phyloP scores from a whole-genome alignment of 2,329 filamentous ascomycete genomes.

The Ustulina deusta region DNA sequence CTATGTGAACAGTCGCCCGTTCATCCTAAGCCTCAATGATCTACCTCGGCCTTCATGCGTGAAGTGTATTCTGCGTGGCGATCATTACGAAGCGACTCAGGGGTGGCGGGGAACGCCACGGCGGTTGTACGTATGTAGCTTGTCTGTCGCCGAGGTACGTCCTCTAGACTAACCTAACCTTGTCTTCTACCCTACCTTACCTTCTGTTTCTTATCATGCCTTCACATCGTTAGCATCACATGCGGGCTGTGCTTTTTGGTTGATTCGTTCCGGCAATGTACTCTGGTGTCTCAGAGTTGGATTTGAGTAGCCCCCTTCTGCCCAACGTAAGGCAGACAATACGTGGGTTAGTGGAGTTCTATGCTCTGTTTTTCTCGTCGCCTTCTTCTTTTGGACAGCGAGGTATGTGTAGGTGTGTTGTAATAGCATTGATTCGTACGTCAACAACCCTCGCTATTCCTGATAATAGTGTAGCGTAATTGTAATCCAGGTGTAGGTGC shows the following conservation, averaged over 20 bases:
- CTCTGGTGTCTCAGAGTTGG: conserved; percentile 22
- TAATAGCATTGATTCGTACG: conserved; percentile 10
- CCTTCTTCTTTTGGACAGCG: conserved; percentile 11
- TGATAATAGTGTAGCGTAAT: neutral
- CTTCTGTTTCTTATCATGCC: conserved; percentile 26
- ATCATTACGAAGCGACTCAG: conserved; percentile 4
- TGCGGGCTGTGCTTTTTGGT: conserved; percentile 8
- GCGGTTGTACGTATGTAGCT: conserved; percentile 5
- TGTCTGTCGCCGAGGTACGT: conserved; percentile 20
- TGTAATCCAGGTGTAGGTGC: neutral
- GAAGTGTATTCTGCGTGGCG: conserved; percentile 11
- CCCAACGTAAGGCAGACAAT: conserved; percentile 21
- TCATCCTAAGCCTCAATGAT: conserved; percentile 34
- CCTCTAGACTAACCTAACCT: conserved; percentile 24
- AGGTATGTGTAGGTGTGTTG: neutral
- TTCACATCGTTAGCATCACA: conserved; percentile 18
- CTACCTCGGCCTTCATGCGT: conserved; percentile 31
- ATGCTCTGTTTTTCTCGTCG: neutral
- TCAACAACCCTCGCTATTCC: neutral
- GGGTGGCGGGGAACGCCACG: conserved; percentile 11
- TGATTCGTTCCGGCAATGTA: conserved; percentile 8
- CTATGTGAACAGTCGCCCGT: conserved; percentile 21
- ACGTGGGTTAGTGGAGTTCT: conserved; percentile 2
- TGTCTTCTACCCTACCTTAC: neutral
- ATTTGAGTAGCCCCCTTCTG: neutral